phyloP scores from a whole-genome alignment of 164 flowering plant species.

The Umbellularia californica region DNA sequence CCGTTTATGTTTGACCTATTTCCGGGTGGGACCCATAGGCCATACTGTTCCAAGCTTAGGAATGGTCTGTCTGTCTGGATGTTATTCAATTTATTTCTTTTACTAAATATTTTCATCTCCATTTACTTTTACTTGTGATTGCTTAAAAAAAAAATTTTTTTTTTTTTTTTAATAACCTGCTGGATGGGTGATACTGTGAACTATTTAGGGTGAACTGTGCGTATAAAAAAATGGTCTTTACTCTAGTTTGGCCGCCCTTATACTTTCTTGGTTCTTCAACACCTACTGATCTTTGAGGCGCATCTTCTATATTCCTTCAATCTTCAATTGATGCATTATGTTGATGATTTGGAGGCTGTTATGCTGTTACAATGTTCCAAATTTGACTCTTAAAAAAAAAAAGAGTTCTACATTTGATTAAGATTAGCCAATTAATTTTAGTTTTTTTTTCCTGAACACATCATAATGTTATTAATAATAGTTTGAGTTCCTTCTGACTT shows the following conservation, averaged over 20 bases:
- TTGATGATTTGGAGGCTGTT: not conserved
- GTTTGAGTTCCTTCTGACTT: constrained; percentile 16
- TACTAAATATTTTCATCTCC: not conserved
- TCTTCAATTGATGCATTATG: not conserved
- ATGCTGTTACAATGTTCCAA: too few relatives aligned
- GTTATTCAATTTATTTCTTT: not conserved
- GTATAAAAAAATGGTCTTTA: too few relatives aligned
- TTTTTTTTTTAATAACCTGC: too few relatives aligned
- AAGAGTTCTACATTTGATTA: not conserved
- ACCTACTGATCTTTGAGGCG: not conserved
- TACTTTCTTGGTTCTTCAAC: not conserved
- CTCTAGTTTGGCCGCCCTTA: not conserved
- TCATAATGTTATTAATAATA: constrained; percentile 1
- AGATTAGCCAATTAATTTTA: not conserved
- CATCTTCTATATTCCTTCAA: not conserved
- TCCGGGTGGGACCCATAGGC: too few relatives aligned
- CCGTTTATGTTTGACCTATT: too few relatives aligned
- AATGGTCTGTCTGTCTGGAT: too few relatives aligned
- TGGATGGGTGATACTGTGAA: too few relatives aligned
- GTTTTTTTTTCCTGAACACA: not conserved
- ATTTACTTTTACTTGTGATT: too few relatives aligned
- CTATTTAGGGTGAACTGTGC: too few relatives aligned
- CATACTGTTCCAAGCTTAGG: too few relatives aligned
- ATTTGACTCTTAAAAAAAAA: too few relatives aligned
- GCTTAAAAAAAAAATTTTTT: too few relatives aligned